Conservation (phyloP, 352 stramenopile species). For the Phytopythium kandeliae region DNA sequence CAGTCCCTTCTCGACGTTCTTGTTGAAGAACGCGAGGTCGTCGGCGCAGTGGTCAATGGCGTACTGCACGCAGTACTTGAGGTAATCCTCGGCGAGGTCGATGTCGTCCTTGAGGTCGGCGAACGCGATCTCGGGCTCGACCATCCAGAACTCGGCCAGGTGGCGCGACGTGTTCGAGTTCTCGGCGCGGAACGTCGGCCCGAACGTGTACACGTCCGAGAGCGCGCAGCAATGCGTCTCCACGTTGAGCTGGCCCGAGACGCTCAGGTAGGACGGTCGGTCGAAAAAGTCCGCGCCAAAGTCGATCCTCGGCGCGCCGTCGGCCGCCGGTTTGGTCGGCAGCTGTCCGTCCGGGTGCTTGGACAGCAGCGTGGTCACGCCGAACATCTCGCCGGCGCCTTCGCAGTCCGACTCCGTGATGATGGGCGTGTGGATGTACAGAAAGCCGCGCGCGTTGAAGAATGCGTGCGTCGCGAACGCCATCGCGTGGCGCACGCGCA, state of each 20-base stretch:
- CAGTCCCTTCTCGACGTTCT: conserved; percentile 89
- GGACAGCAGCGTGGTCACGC: conserved; percentile 89
- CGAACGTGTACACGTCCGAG: conserved; percentile 96
- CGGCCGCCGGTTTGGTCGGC: conserved; percentile 35
- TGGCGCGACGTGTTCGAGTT: conserved; percentile 98
- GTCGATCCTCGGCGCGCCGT: conserved; percentile 61
- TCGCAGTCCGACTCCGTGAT: conserved; percentile 98
- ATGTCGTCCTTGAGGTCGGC: conserved; percentile 91
- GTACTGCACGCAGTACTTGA: conserved; percentile 94
- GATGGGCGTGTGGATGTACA: conserved; percentile 95
- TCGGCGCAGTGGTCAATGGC: conserved; percentile 89
- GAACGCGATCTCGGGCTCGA: conserved; percentile 94
- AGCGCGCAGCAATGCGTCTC: conserved; percentile 91
- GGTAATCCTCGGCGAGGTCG: conserved; percentile 94
- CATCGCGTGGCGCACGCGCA: conserved; percentile 92
- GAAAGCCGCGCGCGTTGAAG: conserved; percentile 90
- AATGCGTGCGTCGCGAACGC: conserved; percentile 92
- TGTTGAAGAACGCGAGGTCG: conserved; percentile 94
- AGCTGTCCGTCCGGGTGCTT: conserved; percentile 73
- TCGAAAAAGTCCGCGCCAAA: conserved; percentile 92
- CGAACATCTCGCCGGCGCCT: conserved; percentile 97
- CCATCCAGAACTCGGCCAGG: conserved; percentile 98
- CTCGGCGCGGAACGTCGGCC: conserved; percentile 98
- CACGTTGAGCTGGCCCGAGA: conserved; percentile 97
- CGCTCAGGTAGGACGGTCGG: conserved; percentile 84